phyloP scores from a whole-genome alignment of 2,329 filamentous ascomycete species.

The Didymella pomorum region DNA sequence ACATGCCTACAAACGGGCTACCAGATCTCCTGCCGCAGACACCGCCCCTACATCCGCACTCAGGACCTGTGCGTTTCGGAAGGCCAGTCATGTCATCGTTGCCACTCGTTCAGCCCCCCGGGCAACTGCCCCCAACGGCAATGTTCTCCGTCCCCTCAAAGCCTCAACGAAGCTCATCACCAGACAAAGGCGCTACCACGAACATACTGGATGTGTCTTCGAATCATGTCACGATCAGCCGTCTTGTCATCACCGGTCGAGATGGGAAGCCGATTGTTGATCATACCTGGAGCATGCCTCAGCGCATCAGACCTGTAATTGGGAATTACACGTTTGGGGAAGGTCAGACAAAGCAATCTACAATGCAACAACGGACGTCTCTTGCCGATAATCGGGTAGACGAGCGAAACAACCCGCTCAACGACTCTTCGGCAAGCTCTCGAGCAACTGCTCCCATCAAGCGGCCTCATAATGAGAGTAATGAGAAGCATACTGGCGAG shows the following conservation, averaged over 20 bases:
- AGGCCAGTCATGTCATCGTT: background rate
- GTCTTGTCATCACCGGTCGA: constrained; percentile 32
- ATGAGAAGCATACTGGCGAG: background rate
- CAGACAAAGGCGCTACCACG: constrained; percentile 5
- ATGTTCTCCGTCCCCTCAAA: constrained; percentile 32
- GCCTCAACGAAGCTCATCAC: constrained; percentile 16
- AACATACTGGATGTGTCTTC: background rate
- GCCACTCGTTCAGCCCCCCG: background rate
- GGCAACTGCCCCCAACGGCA: constrained; percentile 26
- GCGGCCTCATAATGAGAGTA: background rate
- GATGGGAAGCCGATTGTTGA: constrained; percentile 29
- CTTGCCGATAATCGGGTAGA: too few species aligned
- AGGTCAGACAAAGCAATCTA: background rate
- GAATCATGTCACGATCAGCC: constrained; percentile 18
- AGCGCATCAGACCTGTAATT: constrained; percentile 9
- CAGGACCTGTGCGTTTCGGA: background rate
- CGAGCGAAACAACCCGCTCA: background rate
- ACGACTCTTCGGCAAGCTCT: background rate
- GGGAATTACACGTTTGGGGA: too few species aligned
- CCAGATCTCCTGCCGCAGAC: background rate
- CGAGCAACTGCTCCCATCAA: background rate
- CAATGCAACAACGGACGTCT: too few species aligned
- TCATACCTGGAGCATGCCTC: constrained; percentile 26
- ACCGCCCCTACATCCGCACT: background rate
- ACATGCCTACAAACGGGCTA: background rate